Percentiles rank a stretch among this genome's conserved stretches.
These are phyloP conservation scores for Solanum bulbocastanum DNA, from an alignment of 257 asterid species.

Conservation along the genomic window DNA sequence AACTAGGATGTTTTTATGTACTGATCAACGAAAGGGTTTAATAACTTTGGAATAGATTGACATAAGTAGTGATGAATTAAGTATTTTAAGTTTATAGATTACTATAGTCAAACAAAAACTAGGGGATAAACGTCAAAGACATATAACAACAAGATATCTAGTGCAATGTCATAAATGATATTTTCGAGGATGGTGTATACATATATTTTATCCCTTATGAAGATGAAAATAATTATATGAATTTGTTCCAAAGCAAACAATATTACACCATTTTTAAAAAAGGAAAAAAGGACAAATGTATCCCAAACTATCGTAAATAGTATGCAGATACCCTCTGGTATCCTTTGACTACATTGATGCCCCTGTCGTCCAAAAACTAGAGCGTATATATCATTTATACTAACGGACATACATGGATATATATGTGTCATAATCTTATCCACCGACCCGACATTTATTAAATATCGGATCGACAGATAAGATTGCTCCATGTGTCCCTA, in stretches of 20 bases:
- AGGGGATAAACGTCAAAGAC: background rate
- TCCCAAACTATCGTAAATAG: no score
- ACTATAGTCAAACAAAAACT: background rate
- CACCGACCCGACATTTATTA: no score
- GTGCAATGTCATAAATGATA: background rate
- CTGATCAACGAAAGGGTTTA: background rate
- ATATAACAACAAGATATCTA: background rate
- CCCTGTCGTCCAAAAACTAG: no score
- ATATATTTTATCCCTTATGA: background rate
- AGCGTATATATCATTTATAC: no score
- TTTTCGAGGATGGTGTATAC: background rate
- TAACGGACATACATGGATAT: no score
- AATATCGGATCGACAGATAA: no score
- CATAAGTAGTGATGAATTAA: background rate
- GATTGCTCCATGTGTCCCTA: no score
- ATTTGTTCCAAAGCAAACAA: background rate
- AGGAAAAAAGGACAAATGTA: no score
- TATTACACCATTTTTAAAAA: background rate
- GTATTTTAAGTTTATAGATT: background rate
- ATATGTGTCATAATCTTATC: no score
- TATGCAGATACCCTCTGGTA: no score
- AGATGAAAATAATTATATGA: background rate
- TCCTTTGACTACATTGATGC: no score
- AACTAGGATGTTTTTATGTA: background rate
- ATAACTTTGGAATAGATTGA: background rate